Conservation (phyloP, 1,284 basidiomycete species). For the Pseudozyma thailandica region DNA sequence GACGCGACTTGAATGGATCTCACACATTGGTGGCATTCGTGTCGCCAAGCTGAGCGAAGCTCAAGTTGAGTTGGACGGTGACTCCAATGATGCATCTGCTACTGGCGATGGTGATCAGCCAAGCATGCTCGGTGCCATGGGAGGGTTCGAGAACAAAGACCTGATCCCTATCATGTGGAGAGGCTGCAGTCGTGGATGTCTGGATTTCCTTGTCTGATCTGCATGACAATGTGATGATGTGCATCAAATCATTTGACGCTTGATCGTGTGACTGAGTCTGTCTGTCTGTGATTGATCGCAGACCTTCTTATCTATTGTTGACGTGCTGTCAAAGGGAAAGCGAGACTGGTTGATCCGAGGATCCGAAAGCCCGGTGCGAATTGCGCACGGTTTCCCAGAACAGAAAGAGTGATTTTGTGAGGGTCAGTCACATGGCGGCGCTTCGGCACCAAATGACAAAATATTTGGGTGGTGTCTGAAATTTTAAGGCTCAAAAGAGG, state of each 20-base stretch:
- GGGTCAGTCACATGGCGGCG: not conserved
- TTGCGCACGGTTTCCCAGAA: conserved; percentile 26
- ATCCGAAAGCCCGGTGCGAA: conserved; percentile 20
- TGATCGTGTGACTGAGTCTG: not conserved
- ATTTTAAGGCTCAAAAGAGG: conserved; percentile 5
- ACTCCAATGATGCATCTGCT: not conserved
- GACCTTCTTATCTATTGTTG: conserved; percentile 8
- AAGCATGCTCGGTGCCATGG: conserved; percentile 38
- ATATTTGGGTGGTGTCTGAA: not conserved
- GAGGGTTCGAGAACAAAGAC: conserved; percentile 38
- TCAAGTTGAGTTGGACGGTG: conserved; percentile 23
- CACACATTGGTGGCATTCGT: conserved; percentile 59
- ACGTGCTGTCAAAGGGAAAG: conserved; percentile 3
- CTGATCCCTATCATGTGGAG: conserved; percentile 52
- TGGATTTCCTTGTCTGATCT: conserved; percentile 45
- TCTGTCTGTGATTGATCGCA: not conserved
- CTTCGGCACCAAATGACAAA: not conserved
- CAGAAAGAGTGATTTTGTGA: not conserved
- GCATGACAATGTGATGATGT: not conserved
- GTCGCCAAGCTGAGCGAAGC: conserved; percentile 51
- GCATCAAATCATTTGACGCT: not conserved
- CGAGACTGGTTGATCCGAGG: conserved; percentile 4
- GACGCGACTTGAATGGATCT: conserved; percentile 62
- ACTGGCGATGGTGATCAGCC: not conserved
- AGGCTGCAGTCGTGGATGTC: conserved; percentile 47